Percentiles rank a stretch among this genome's conserved stretches.
Evolutionary conservation across 2,329 filamentous ascomycete genomes (phyloP).

Genomic region (Xylaria sp.): DNA sequence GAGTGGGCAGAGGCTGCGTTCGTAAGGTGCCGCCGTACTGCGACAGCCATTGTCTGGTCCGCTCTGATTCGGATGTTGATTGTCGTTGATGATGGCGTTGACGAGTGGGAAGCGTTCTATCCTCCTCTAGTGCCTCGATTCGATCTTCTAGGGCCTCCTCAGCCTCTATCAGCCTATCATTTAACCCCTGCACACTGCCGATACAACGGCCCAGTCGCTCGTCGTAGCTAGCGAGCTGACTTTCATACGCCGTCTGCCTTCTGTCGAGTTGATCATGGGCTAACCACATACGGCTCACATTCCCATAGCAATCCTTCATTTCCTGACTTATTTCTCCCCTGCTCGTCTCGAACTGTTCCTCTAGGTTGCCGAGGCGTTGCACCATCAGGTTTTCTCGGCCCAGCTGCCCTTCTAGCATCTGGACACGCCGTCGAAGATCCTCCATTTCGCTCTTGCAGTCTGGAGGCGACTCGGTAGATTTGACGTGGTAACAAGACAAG

Average conservation of each 20-base stretch:
- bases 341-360: slow-evolving; percentile 65
- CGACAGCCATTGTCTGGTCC: slow-evolving; percentile 29
- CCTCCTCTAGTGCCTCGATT: slow-evolving; percentile 62
- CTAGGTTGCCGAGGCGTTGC: slow-evolving; percentile 61
- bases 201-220: slow-evolving; percentile 56
- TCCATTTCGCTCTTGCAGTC: slow-evolving; percentile 60
- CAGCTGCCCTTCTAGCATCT: slow-evolving; percentile 58
- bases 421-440: slow-evolving; percentile 59
- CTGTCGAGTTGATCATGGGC: slow-evolving; percentile 60
- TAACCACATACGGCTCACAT: slow-evolving; percentile 65
- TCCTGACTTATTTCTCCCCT: slow-evolving; percentile 63
- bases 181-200: slow-evolving; percentile 58
- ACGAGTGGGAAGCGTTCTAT: slow-evolving; percentile 48
- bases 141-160: slow-evolving; percentile 66
- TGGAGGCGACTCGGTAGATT: slow-evolving; percentile 57
- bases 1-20: slow-evolving; percentile 21
- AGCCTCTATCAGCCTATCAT: slow-evolving; percentile 61
- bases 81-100: slow-evolving; percentile 41
- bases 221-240: slow-evolving; percentile 54
- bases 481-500: slow-evolving; percentile 68
- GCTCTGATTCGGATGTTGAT: slow-evolving; percentile 46
- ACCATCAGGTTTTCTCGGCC: slow-evolving; percentile 53
- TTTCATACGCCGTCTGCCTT: slow-evolving; percentile 52
- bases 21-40: slow-evolving; percentile 31
- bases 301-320: slow-evolving; percentile 65